These are phyloP conservation scores for Gastrolobium villosum DNA, from an alignment of 306 rosid species.

Conservation along the genomic window DNA sequence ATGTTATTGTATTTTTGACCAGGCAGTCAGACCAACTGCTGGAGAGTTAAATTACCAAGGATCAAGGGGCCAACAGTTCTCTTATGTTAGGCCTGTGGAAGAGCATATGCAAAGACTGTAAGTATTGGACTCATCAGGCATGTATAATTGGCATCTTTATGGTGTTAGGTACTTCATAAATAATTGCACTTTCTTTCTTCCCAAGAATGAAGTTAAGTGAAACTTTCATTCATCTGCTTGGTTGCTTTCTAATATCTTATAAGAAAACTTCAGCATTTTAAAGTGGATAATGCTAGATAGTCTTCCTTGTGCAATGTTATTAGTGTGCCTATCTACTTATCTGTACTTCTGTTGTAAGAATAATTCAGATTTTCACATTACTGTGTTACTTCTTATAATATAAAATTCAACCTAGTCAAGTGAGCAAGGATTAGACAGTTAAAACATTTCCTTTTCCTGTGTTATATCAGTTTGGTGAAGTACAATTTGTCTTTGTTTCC, in stretches of 20 bases:
- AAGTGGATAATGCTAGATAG: conserved; percentile 14
- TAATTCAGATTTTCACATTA: conserved; percentile 8
- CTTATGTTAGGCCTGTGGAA: conserved; percentile 65
- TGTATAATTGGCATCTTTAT: conserved; percentile 11
- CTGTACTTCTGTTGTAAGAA: not conserved
- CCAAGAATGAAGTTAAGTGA: conserved; percentile 5
- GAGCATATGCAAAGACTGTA: conserved; percentile 67
- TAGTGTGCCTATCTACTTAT: conserved; percentile 1
- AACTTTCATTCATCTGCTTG: not conserved
- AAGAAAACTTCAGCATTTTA: conserved; percentile 25
- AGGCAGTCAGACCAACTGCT: conserved; percentile 69
- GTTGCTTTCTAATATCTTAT: conserved; percentile 34
- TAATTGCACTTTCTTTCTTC: conserved; percentile 1
- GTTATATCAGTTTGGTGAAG: conserved; percentile 23
- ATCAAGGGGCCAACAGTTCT: conserved; percentile 65
- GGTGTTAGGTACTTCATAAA: not conserved
- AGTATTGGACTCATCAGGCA: conserved; percentile 44
- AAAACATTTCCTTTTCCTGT: conserved; percentile 9
- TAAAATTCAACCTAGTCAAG: conserved; percentile 6
- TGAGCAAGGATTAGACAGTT: conserved; percentile 28
- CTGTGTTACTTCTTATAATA: conserved; percentile 7
- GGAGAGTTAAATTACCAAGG: conserved; percentile 56
- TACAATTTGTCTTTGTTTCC: not conserved
- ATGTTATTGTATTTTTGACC: conserved; percentile 50
- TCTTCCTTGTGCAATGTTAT: conserved; percentile 31